These are phyloP conservation scores for Pseudogymnoascus sp. DNA, from an alignment of 2,329 filamentous ascomycete species.

Conservation along the genomic window DNA sequence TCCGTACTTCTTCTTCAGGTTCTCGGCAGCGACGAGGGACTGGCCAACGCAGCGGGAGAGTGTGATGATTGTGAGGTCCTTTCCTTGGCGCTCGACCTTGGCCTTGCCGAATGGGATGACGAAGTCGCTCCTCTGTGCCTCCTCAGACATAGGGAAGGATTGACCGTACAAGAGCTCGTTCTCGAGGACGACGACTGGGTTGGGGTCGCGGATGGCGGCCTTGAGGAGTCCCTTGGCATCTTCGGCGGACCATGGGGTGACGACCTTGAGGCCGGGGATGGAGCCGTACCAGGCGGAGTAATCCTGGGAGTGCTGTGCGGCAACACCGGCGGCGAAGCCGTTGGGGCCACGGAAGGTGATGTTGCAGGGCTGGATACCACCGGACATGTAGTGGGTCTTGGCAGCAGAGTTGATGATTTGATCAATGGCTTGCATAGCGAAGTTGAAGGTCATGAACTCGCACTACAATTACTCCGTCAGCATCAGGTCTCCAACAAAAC, in stretches of 20 bases:
- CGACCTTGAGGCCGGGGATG: slow-evolving; percentile 95
- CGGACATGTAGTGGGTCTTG: slow-evolving; percentile 99
- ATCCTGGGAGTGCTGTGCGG: slow-evolving; percentile 96
- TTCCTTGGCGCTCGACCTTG: slow-evolving; percentile 94
- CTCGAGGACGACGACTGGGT: slow-evolving; percentile 86
- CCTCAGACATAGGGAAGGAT: slow-evolving; percentile 93
- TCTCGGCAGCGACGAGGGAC: slow-evolving; percentile 77
- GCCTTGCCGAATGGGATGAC: slow-evolving; percentile 97
- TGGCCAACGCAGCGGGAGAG: slow-evolving; percentile 94
- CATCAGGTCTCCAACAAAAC: neutral
- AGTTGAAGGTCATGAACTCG: slow-evolving; percentile 99
- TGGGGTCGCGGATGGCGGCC: slow-evolving; percentile 95
- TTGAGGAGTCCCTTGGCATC: slow-evolving; percentile 98
- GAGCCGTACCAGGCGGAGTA: slow-evolving; percentile 98
- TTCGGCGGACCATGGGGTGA: slow-evolving; percentile 91
- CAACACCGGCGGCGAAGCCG: slow-evolving; percentile 93
- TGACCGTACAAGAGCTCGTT: slow-evolving; percentile 91
- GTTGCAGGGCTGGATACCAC: slow-evolving; percentile 98
- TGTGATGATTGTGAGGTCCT: slow-evolving; percentile 91
- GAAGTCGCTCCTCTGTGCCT: slow-evolving; percentile 91
- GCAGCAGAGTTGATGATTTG: slow-evolving; percentile 98
- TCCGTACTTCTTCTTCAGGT: slow-evolving; percentile 92
- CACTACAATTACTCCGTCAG: slow-evolving; percentile 45
- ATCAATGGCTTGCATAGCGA: slow-evolving; percentile 99
- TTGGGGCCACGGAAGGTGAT: slow-evolving; percentile 99